These are phyloP conservation scores for Talaromyces sp. DNA, from an alignment of 2,329 filamentous ascomycete species.

Conservation along the genomic window DNA sequence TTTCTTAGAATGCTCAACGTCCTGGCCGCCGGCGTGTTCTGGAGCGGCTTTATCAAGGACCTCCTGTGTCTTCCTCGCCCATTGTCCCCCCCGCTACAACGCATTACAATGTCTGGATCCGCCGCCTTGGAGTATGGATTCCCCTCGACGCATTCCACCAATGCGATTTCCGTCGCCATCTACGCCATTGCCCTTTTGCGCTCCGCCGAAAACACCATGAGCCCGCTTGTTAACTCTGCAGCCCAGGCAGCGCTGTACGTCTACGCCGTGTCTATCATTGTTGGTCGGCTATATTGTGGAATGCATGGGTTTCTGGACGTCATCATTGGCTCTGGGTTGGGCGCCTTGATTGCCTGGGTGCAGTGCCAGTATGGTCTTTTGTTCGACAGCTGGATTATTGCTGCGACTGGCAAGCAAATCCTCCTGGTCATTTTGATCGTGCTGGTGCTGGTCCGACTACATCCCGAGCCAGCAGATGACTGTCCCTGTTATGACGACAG, in stretches of 20 bases:
- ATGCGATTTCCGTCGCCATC: slow-evolving; percentile 88
- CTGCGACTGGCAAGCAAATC: slow-evolving; percentile 60
- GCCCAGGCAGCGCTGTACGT: slow-evolving; percentile 70
- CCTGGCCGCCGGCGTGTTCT: slow-evolving; percentile 72
- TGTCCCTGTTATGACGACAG: slow-evolving; percentile 97
- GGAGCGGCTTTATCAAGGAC: slow-evolving; percentile 92
- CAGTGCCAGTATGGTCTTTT: slow-evolving; percentile 52
- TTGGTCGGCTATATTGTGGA: slow-evolving; percentile 91
- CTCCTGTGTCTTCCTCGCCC: slow-evolving; percentile 87
- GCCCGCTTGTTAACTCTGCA: slow-evolving; percentile 52
- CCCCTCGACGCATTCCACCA: slow-evolving; percentile 93
- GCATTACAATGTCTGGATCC: slow-evolving; percentile 96
- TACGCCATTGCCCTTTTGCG: slow-evolving; percentile 71
- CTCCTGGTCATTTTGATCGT: slow-evolving; percentile 61
- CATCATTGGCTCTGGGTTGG: slow-evolving; percentile 70
- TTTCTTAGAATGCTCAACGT: slow-evolving; percentile 57
- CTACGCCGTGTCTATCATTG: slow-evolving; percentile 81
- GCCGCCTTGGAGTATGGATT: slow-evolving; percentile 95
- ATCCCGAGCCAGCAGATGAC: slow-evolving; percentile 93
- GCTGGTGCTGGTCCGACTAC: slow-evolving; percentile 73
- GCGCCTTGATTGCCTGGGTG: slow-evolving; percentile 56
- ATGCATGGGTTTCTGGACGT: slow-evolving; percentile 99
- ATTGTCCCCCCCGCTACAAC: slow-evolving; percentile 81
- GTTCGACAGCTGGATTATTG: slow-evolving; percentile 67
- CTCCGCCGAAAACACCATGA: slow-evolving; percentile 58